A percentile compares a stretch with the other conserved stretches of the same genome.
Conservation (phyloP, 768 basidiomycete genomes). For the Suillus clintonianus region DNA sequence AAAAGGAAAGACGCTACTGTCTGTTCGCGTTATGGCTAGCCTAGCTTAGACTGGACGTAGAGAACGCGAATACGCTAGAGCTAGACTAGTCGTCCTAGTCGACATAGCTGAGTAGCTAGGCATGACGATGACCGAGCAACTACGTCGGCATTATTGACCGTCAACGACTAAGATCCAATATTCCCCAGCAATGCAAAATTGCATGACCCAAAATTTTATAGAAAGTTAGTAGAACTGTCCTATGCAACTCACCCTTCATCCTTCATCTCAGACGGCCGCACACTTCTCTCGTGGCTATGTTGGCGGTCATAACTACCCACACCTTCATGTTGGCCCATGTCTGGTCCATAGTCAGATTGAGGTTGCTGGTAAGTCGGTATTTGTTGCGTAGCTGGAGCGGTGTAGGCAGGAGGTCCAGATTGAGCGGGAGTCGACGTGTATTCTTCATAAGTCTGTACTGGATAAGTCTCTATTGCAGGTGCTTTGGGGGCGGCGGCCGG, state of each 20-base stretch:
- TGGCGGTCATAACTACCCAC: slow-evolving; percentile 44
- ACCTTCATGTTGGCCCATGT: slow-evolving; percentile 21
- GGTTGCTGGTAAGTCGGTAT: slow-evolving; percentile 81
- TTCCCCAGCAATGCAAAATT: slow-evolving; percentile 20
- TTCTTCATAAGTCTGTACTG: slow-evolving; percentile 19
- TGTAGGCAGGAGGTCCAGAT: slow-evolving; percentile 36
- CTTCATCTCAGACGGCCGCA: slow-evolving; percentile 90
- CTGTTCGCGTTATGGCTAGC: slow-evolving; percentile 57
- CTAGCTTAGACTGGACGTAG: slow-evolving; percentile 82
- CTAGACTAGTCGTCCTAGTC: slow-evolving; percentile 67
- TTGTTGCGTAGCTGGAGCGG: slow-evolving; percentile 57
- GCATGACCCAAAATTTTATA: slow-evolving; percentile 1
- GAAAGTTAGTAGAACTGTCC: background rate
- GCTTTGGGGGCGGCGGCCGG: slow-evolving; percentile 11
- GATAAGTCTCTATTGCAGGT: slow-evolving; percentile 11
- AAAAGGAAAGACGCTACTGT: slow-evolving; percentile 75
- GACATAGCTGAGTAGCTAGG: slow-evolving; percentile 54
- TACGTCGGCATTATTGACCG: slow-evolving; percentile 33
- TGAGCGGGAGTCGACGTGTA: slow-evolving; percentile 5
- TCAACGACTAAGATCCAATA: slow-evolving; percentile 29
- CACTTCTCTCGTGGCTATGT: slow-evolving; percentile 57
- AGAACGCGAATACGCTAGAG: slow-evolving; percentile 68
- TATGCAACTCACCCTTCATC: slow-evolving; percentile 90
- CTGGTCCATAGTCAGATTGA: slow-evolving; percentile 48
- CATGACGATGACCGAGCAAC: slow-evolving; percentile 44